phyloP scores from a whole-genome alignment of 176 grass and related monocot genomes.

The Cenchrus fungigraminus region DNA sequence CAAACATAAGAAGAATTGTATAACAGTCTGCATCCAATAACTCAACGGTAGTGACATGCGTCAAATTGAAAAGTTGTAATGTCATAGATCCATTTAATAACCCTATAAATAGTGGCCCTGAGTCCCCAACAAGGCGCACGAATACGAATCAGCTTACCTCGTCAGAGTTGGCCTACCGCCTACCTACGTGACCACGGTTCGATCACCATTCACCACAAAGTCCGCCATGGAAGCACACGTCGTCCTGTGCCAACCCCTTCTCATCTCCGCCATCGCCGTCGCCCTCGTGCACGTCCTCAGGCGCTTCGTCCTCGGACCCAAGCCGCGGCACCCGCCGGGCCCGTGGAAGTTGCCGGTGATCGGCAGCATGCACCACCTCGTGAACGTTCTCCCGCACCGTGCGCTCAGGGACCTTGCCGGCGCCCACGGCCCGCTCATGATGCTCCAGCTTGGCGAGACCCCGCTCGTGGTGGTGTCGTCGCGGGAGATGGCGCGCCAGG shows the following conservation, averaged over 20 bases:
- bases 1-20: too few relatives aligned
- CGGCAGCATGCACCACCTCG: constrained; percentile 63
- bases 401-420: constrained; percentile 15
- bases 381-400: constrained; percentile 54
- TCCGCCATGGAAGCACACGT: background rate
- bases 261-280: background rate
- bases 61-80: too few relatives aligned
- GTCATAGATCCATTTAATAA: too few relatives aligned
- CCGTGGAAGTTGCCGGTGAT: constrained; percentile 57
- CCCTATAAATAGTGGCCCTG: background rate
- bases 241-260: background rate
- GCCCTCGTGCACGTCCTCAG: background rate
- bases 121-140: background rate
- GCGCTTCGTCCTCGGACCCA: background rate
- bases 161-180: too few relatives aligned
- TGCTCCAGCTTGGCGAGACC: constrained; percentile 50
- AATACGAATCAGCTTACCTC: too few relatives aligned
- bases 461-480: constrained; percentile 47
- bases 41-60: too few relatives aligned
- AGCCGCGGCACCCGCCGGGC: constrained; percentile 31
- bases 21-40: too few relatives aligned
- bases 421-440: constrained; percentile 56
- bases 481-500: constrained; percentile 47
- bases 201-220: background rate
- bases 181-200: too few relatives aligned